Evolutionary conservation across 2,329 filamentous ascomycete genomes (phyloP).

Genomic region (Stagonosporopsis vannaccii): DNA sequence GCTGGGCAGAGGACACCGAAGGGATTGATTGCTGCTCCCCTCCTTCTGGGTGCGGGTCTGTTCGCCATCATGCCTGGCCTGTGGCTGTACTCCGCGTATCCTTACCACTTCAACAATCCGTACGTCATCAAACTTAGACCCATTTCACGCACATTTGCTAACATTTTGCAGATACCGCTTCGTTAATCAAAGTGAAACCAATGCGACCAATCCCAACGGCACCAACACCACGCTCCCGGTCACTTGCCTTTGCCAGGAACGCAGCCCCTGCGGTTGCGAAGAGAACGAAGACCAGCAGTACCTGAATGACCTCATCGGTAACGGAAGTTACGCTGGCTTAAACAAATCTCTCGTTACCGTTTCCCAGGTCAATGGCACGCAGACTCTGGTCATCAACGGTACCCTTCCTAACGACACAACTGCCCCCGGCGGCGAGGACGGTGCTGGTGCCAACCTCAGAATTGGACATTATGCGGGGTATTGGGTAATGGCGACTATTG

Average conservation of each 20-base stretch:
- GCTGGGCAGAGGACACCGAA: constrained; percentile 60
- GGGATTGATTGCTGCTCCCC: constrained; percentile 58
- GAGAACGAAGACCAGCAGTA: constrained; percentile 68
- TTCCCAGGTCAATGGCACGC: constrained; percentile 67
- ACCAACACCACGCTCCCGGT: constrained; percentile 57
- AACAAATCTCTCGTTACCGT: constrained; percentile 70
- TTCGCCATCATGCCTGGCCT: constrained; percentile 68
- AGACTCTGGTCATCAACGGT: constrained; percentile 76
- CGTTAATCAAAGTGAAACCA: constrained; percentile 53
- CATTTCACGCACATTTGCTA: neutral
- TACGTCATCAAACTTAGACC: neutral
- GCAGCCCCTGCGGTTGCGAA: constrained; percentile 71
- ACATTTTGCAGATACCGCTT: constrained; percentile 52
- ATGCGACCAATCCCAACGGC: constrained; percentile 52
- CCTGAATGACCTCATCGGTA: constrained; percentile 65
- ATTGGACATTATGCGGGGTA: constrained; percentile 47
- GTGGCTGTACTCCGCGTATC: constrained; percentile 70
- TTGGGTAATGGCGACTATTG: constrained; percentile 49
- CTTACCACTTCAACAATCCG: constrained; percentile 65
- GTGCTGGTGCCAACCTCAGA: constrained; percentile 28
- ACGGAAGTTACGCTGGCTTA: constrained; percentile 62
- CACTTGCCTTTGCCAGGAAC: constrained; percentile 66
- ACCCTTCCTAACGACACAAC: constrained; percentile 69
- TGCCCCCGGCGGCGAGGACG: constrained; percentile 49
- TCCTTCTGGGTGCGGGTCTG: constrained; percentile 58